Conservation (phyloP, 176 grass and related monocot species). For the Urochloa ruziziensis region DNA sequence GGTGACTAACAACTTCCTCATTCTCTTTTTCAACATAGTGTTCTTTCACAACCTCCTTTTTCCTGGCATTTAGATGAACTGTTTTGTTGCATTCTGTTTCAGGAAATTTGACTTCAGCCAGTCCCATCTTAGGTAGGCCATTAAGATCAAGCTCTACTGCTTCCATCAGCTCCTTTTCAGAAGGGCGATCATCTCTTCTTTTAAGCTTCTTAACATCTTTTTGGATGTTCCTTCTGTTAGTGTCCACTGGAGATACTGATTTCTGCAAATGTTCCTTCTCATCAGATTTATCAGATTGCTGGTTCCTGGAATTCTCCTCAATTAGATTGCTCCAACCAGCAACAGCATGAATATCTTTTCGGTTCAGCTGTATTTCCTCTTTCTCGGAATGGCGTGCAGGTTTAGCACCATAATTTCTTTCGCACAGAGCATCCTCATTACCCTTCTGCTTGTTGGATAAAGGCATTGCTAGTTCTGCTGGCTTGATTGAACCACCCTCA, state of each 20-base stretch:
- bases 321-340: background rate
- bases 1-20: background rate
- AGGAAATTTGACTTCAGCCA: conserved; percentile 35
- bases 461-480: conserved; percentile 14
- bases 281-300: conserved; percentile 27
- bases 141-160: conserved; percentile 52
- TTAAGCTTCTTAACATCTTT: conserved; percentile 42
- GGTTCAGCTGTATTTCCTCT: conserved; percentile 32
- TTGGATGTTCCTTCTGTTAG: conserved; percentile 24
- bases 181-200: conserved; percentile 16
- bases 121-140: conserved; percentile 49
- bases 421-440: background rate
- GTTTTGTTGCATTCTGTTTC: conserved; percentile 29
- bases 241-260: conserved; percentile 21
- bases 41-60: conserved; percentile 20
- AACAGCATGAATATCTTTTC: conserved; percentile 48
- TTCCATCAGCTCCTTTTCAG: conserved; percentile 34
- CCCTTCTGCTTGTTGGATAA: conserved; percentile 19
- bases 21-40: conserved; percentile 49
- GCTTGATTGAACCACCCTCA: conserved; percentile 25
- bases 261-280: conserved; percentile 34
- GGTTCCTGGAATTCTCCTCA: conserved; percentile 31
- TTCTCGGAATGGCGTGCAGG: conserved; percentile 6
- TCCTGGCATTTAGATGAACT: conserved; percentile 28
- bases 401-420: conserved; percentile 33